Conservation (phyloP, 768 basidiomycete genomes). For the Xerocomellus dryophilus region DNA sequence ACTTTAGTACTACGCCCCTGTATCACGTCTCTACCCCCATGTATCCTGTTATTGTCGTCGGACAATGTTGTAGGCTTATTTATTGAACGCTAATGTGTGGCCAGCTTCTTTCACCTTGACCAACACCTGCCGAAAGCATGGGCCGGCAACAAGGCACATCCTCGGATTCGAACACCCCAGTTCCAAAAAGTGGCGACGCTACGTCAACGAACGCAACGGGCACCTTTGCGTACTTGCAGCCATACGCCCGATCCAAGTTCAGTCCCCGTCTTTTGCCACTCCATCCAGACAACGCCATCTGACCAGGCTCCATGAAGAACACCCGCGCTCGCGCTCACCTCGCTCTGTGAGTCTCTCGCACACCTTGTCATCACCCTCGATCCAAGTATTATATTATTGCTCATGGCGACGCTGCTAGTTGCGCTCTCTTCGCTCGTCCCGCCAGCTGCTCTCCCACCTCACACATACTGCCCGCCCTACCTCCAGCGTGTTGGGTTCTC, state of each 20-base stretch:
- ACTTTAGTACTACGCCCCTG: neutral
- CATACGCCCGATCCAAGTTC: conserved; percentile 33
- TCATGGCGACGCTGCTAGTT: conserved; percentile 26
- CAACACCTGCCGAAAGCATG: conserved; percentile 2
- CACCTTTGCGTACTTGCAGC: conserved; percentile 26
- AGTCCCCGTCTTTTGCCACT: conserved; percentile 10
- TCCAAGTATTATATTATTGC: neutral
- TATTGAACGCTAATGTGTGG: neutral
- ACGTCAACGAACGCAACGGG: conserved; percentile 20
- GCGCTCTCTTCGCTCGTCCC: conserved; percentile 36
- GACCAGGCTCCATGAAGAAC: conserved; percentile 20
- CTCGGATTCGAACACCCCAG: neutral
- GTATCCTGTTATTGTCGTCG: conserved; percentile 11
- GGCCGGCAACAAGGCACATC: neutral
- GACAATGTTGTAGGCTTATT: conserved; percentile 13
- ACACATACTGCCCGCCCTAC: conserved; percentile 39
- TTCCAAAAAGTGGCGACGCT: neutral
- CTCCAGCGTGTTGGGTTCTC: conserved; percentile 44
- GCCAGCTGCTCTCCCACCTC: conserved; percentile 28
- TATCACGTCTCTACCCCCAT: neutral
- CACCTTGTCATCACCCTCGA: neutral
- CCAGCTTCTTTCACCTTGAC: neutral
- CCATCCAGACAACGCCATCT: conserved; percentile 6
- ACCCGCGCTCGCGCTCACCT: conserved; percentile 31
- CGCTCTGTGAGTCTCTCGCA: conserved; percentile 32